phyloP scores from a whole-genome alignment of 2,329 filamentous ascomycete species.

The Pezizomycotina sp. region DNA sequence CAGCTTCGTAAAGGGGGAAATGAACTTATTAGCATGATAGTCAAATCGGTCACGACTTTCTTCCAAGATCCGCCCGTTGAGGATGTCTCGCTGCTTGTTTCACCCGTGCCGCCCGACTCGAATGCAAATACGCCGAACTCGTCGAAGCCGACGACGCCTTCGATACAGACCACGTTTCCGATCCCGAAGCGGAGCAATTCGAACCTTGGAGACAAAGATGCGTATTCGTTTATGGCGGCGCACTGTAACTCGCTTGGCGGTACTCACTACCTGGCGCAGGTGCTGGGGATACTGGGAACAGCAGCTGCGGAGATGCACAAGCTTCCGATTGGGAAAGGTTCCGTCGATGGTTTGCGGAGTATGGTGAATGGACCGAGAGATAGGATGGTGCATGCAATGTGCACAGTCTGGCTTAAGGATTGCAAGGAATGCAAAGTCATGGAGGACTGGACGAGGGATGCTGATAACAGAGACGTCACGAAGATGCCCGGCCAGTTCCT shows the following conservation, averaged over 20 bases:
- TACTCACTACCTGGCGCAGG: conserved; percentile 79
- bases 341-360: conserved; percentile 53
- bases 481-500: conserved; percentile 78
- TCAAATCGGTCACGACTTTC: conserved; percentile 62
- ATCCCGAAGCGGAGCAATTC: conserved; percentile 3
- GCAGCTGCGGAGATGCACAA: conserved; percentile 14
- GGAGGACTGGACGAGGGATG: conserved; percentile 79
- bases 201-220: conserved; percentile 19
- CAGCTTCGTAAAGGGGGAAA: conserved; percentile 62
- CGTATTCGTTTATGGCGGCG: conserved; percentile 63
- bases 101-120: conserved; percentile 56
- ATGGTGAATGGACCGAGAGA: conserved; percentile 69
- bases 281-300: conserved; percentile 66
- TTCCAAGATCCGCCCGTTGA: conserved; percentile 80
- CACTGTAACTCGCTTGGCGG: conserved; percentile 69
- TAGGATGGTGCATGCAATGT: conserved; percentile 68
- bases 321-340: conserved; percentile 41
- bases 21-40: conserved; percentile 68
- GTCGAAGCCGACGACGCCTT: conserved; percentile 28
- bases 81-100: conserved; percentile 74
- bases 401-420: conserved; percentile 82
- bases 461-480: conserved; percentile 71
- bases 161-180: conserved; percentile 27
- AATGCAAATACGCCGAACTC: conserved; percentile 50
- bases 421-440: conserved; percentile 82